These are phyloP conservation scores for Blastobotrys ciferrii DNA, from an alignment of 1,139 yeast genomes.

Conservation along the genomic window DNA sequence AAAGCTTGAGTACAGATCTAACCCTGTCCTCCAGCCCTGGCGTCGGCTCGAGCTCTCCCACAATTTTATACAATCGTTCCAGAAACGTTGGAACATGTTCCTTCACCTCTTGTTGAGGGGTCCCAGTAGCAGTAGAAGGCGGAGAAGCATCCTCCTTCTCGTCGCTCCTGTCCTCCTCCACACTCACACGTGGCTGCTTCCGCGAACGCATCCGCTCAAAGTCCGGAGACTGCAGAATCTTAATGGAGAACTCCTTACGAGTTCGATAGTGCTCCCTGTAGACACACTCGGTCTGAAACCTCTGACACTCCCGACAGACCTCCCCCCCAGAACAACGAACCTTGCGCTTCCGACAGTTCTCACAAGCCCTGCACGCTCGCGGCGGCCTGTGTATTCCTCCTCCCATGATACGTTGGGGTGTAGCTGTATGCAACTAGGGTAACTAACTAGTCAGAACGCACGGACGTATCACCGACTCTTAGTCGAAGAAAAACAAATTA, in stretches of 20 bases:
- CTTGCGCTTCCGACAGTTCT: slow-evolving; percentile 57
- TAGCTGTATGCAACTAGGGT: background rate
- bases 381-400: slow-evolving; percentile 14
- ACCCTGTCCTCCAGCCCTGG: background rate
- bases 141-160: background rate
- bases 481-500: too few relatives aligned
- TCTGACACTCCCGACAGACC: slow-evolving; percentile 27
- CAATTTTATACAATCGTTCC: background rate
- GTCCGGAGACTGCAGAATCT: slow-evolving; percentile 25
- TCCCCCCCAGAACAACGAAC: slow-evolving; percentile 59
- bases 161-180: background rate
- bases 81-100: background rate
- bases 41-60: background rate
- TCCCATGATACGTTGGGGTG: background rate
- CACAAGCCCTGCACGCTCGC: slow-evolving; percentile 52
- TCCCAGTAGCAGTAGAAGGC: background rate
- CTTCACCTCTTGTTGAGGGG: background rate
- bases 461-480: too few relatives aligned
- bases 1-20: background rate
- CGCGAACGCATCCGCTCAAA: slow-evolving; percentile 7
- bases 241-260: slow-evolving; percentile 27
- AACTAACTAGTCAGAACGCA: too few relatives aligned
- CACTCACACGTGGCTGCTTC: background rate
- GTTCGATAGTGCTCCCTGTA: slow-evolving; percentile 31
- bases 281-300: slow-evolving; percentile 26